phyloP scores from a whole-genome alignment of 257 asterid species.

The Marsdenia floribunda region DNA sequence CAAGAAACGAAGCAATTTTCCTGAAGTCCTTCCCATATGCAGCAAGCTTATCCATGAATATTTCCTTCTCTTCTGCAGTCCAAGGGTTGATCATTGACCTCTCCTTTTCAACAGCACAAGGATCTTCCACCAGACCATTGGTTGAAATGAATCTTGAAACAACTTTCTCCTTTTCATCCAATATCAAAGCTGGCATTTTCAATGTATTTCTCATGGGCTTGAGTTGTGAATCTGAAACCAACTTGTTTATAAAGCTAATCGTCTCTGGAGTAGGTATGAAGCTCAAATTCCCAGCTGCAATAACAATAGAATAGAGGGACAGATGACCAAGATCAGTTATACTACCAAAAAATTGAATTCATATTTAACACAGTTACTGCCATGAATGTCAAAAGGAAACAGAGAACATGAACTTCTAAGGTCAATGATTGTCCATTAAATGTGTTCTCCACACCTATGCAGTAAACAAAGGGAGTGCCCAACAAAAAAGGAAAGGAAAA shows the following conservation, averaged over 20 bases:
- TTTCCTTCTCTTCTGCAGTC: constrained; percentile 68
- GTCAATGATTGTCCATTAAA: neutral
- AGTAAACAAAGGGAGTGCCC: neutral
- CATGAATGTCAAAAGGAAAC: neutral
- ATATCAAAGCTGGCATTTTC: constrained; percentile 81
- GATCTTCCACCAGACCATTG: constrained; percentile 88
- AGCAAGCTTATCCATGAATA: constrained; percentile 71
- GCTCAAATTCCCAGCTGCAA: constrained; percentile 61
- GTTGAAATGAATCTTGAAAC: constrained; percentile 60
- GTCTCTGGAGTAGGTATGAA: constrained; percentile 54
- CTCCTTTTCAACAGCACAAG: constrained; percentile 69
- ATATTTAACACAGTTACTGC: neutral
- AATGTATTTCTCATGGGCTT: constrained; percentile 55
- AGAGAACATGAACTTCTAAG: neutral
- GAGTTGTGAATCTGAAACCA: constrained; percentile 55
- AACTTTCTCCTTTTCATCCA: constrained; percentile 51
- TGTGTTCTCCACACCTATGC: neutral
- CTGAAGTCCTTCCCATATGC: constrained; percentile 71
- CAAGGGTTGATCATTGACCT: constrained; percentile 69
- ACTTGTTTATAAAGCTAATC: constrained; percentile 36
- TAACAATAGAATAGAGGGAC: constrained; percentile 15
- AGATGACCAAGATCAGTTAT: neutral
- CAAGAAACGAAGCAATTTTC: constrained; percentile 74
- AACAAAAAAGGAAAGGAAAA: too few species aligned
- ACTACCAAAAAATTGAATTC: neutral